Conservation (phyloP, 768 basidiomycete species). For the Naganishia kalamii region DNA sequence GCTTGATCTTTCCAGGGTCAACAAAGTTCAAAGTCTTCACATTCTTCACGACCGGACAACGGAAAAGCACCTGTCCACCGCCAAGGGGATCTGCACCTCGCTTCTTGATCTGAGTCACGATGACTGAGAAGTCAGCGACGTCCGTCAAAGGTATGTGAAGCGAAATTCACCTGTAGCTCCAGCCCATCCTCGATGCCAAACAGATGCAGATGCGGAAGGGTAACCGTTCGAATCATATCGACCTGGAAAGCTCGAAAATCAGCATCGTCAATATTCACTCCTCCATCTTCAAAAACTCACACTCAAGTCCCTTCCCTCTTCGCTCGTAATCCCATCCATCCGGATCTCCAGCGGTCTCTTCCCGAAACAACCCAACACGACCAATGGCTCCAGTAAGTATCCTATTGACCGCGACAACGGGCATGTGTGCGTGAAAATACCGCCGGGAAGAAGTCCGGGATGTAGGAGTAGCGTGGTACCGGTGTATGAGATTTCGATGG, state of each 20-base stretch:
- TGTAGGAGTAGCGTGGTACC: conserved; percentile 88
- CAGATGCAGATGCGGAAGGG: conserved; percentile 78
- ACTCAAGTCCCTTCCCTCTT: conserved; percentile 76
- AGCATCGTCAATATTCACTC: conserved; percentile 7
- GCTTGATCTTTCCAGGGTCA: conserved; percentile 81
- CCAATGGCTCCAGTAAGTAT: conserved; percentile 84
- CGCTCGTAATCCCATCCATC: conserved; percentile 82
- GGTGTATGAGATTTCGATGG: conserved; percentile 93
- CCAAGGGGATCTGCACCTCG: conserved; percentile 86
- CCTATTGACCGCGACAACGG: conserved; percentile 81
- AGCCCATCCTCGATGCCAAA: conserved; percentile 86
- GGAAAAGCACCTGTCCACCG: conserved; percentile 86
- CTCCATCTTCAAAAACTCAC: conserved; percentile 51
- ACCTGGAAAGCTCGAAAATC: conserved; percentile 53
- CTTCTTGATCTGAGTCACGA: conserved; percentile 65
- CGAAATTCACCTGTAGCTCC: conserved; percentile 54
- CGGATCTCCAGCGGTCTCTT: conserved; percentile 79
- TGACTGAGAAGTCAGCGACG: neutral
- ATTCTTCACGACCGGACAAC: conserved; percentile 86
- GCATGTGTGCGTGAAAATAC: conserved; percentile 74
- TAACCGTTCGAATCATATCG: conserved; percentile 81
- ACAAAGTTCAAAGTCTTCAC: conserved; percentile 89
- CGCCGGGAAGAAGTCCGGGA: conserved; percentile 85
- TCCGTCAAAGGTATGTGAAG: neutral
- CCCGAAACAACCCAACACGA: conserved; percentile 86